These are phyloP conservation scores for Brettanomyces bruxellensis DNA, from an alignment of 805 yeast genomes.

Conservation along the genomic window DNA sequence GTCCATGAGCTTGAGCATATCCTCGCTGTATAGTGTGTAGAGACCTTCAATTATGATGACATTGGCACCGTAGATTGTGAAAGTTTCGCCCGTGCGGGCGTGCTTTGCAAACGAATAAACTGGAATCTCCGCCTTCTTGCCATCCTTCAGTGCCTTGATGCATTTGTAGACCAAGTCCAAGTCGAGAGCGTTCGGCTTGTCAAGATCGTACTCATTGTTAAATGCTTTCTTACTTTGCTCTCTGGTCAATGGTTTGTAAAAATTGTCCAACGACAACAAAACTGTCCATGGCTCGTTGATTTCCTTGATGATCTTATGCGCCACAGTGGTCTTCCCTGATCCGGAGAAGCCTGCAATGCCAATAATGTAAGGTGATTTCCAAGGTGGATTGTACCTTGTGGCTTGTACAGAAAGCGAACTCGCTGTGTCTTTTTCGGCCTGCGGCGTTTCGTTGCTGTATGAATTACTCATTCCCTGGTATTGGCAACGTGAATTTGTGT, in stretches of 20 bases:
- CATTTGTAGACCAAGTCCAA: conserved; percentile 60
- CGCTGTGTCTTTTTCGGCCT: background rate
- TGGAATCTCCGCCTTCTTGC: conserved; percentile 60
- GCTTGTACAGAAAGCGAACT: background rate
- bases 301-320: conserved; percentile 69
- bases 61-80: conserved; percentile 86
- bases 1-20: conserved; percentile 70
- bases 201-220: conserved; percentile 70
- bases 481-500: too few relatives aligned
- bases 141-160: conserved; percentile 59
- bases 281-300: conserved; percentile 92
- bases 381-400: conserved; percentile 60
- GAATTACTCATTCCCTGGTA: too few relatives aligned
- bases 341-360: conserved; percentile 87
- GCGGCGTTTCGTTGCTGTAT: too few relatives aligned
- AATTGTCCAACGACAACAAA: conserved; percentile 80
- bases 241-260: conserved; percentile 63
- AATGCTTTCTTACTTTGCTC: conserved; percentile 62
- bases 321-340: conserved; percentile 91
- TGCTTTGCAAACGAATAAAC: conserved; percentile 61
- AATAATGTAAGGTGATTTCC: conserved; percentile 79
- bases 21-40: conserved; percentile 65
- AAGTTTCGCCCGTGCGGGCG: conserved; percentile 49
- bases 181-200: conserved; percentile 79
- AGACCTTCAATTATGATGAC: conserved; percentile 91